phyloP scores from a whole-genome alignment of 2,329 filamentous ascomycete genomes.

The Lachnellula cervina region DNA sequence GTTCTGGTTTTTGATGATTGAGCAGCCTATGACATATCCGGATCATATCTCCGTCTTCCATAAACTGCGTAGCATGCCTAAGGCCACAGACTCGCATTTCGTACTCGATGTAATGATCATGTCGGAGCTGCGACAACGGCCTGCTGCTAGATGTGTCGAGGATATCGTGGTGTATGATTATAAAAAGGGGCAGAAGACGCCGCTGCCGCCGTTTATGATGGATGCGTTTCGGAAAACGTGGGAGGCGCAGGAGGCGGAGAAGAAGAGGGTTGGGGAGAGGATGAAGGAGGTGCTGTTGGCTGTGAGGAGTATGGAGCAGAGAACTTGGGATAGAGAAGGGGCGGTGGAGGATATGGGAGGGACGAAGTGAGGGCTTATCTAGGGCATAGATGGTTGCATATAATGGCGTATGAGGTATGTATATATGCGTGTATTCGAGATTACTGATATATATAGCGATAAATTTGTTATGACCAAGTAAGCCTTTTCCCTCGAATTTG shows the following conservation, averaged over 20 bases:
- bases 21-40: conserved; percentile 74
- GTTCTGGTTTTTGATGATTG: not conserved
- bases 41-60: conserved; percentile 82
- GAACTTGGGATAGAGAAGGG: conserved; percentile 67
- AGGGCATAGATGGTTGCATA: not conserved
- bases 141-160: conserved; percentile 70
- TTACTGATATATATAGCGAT: not conserved
- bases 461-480: not conserved
- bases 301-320: conserved; percentile 60
- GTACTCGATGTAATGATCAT: conserved; percentile 60
- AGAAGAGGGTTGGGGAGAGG: conserved; percentile 44
- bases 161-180: conserved; percentile 80
- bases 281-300: conserved; percentile 52
- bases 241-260: conserved; percentile 56
- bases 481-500: not conserved
- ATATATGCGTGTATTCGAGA: not conserved
- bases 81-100: conserved; percentile 43
- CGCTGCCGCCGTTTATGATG: conserved; percentile 56
- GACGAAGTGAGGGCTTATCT: not conserved
- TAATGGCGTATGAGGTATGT: not conserved
- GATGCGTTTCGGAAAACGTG: conserved; percentile 56
- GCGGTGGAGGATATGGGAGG: conserved; percentile 65
- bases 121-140: conserved; percentile 68
- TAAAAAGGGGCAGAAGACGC: conserved; percentile 48
- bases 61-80: conserved; percentile 49